Conservation (phyloP, 352 stramenopile species). For the Phytophthora aleatoria region DNA sequence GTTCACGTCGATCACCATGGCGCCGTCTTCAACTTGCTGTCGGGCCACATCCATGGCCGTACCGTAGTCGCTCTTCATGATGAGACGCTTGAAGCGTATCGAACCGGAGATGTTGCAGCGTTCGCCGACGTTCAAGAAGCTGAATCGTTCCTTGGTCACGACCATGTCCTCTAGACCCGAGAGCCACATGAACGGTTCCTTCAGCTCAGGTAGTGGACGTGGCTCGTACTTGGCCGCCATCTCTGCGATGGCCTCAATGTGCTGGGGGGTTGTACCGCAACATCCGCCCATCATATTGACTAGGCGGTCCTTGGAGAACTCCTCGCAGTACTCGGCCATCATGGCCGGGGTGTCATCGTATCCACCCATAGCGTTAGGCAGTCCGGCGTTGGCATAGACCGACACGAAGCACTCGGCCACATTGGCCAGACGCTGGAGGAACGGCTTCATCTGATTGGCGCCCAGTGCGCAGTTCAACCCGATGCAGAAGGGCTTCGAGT, state of each 20-base stretch:
- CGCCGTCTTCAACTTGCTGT: constrained; percentile 96
- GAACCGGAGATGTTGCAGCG: constrained; percentile 96
- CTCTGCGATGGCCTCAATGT: constrained; percentile 93
- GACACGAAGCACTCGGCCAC: constrained; percentile 96
- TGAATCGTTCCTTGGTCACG: constrained; percentile 93
- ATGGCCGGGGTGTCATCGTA: constrained; percentile 95
- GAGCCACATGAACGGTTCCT: constrained; percentile 95
- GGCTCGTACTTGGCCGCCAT: constrained; percentile 79
- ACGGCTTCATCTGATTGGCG: constrained; percentile 96
- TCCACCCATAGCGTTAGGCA: constrained; percentile 97
- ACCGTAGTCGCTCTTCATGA: constrained; percentile 95
- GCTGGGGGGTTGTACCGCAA: constrained; percentile 94
- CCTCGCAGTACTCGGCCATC: constrained; percentile 94
- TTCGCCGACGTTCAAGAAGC: constrained; percentile 97
- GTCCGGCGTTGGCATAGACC: constrained; percentile 96
- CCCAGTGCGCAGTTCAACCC: constrained; percentile 97
- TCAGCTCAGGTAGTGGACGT: constrained; percentile 80
- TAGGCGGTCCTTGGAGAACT: constrained; percentile 94
- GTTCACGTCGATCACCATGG: constrained; percentile 98
- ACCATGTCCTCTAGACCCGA: constrained; percentile 95
- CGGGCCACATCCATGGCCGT: constrained; percentile 97
- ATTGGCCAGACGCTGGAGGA: constrained; percentile 92
- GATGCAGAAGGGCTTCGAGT: constrained; percentile 97
- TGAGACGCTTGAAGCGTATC: constrained; percentile 96
- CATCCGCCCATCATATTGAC: constrained; percentile 98